Conservation (phyloP, 148 eudicot genomes). For the Amaranthus palmeri region DNA sequence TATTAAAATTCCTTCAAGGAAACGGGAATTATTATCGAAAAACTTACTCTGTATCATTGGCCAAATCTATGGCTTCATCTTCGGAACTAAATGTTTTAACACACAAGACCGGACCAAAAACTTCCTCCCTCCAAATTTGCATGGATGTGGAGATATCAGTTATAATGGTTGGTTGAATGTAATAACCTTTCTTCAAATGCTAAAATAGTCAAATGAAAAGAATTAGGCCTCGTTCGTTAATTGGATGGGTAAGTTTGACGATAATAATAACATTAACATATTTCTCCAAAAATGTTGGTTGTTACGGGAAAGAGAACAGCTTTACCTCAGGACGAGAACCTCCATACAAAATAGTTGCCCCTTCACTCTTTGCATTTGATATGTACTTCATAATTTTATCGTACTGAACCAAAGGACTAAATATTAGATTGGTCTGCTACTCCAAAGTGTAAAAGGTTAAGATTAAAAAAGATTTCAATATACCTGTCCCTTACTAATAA, state of each 20-base stretch:
- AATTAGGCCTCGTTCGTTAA: not conserved
- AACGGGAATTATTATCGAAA: not conserved
- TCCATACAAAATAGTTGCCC: constrained; percentile 84
- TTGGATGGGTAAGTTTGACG: not conserved
- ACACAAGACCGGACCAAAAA: constrained; percentile 92
- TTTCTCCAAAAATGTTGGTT: not conserved
- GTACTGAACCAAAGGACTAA: constrained; percentile 48
- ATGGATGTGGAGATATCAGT: constrained; percentile 73
- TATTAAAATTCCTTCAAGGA: not conserved
- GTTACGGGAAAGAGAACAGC: not conserved
- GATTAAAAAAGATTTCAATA: constrained; percentile 3
- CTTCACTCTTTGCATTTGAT: constrained; percentile 85
- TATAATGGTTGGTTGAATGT: constrained; percentile 68
- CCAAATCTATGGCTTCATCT: constrained; percentile 93
- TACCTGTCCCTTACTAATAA: constrained; percentile 92
- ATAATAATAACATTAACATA: not conserved
- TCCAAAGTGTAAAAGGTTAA: not conserved
- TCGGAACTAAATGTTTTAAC: constrained; percentile 91
- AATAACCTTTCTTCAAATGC: constrained; percentile 81
- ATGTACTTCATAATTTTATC: constrained; percentile 75
- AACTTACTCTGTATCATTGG: constrained; percentile 84
- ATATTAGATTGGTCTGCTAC: constrained; percentile 11
- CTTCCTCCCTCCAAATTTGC: constrained; percentile 99
- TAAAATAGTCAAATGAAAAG: constrained; percentile 26
- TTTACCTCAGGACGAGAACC: constrained; percentile 86